phyloP scores from a whole-genome alignment of 176 grass and related monocot genomes.

The Avena sativa region DNA sequence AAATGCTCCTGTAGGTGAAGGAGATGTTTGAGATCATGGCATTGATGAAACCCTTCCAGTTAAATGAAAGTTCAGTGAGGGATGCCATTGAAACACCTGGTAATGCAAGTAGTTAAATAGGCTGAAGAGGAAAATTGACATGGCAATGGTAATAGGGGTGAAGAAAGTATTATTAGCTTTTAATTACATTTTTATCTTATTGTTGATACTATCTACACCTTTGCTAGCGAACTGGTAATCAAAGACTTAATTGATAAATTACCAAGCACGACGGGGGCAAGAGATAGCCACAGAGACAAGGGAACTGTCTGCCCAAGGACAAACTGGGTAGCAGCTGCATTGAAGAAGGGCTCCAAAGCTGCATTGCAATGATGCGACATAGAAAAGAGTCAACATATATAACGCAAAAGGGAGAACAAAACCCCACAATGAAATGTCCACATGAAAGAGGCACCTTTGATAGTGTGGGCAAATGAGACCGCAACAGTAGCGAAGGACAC shows the following conservation, averaged over 20 bases:
- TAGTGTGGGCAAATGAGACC: slow-evolving; percentile 96
- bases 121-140: slow-evolving; percentile 27
- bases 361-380: slow-evolving; percentile 35
- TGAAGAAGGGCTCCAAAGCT: slow-evolving; percentile 99
- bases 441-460: slow-evolving; percentile 72
- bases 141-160: background rate
- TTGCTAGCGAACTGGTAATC: slow-evolving; percentile 6
- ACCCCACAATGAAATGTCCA: slow-evolving; percentile 22
- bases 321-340: slow-evolving; percentile 97
- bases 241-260: slow-evolving; percentile 48
- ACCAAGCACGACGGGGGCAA: slow-evolving; percentile 96
- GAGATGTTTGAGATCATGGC: slow-evolving; percentile 99
- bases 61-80: slow-evolving; percentile 96
- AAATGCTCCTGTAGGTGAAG: slow-evolving; percentile 99
- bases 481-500: slow-evolving; percentile 96
- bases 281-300: slow-evolving; percentile 86
- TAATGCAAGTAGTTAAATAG: slow-evolving; percentile 49
- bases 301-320: slow-evolving; percentile 96
- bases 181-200: background rate
- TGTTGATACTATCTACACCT: background rate
- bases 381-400: slow-evolving; percentile 31
- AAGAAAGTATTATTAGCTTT: slow-evolving; percentile 19
- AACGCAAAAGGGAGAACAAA: slow-evolving; percentile 11
- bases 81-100: slow-evolving; percentile 98
- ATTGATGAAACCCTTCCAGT: slow-evolving; percentile 95